phyloP scores from a whole-genome alignment of 2,329 filamentous ascomycete species.

The Lecanicillium sp. region DNA sequence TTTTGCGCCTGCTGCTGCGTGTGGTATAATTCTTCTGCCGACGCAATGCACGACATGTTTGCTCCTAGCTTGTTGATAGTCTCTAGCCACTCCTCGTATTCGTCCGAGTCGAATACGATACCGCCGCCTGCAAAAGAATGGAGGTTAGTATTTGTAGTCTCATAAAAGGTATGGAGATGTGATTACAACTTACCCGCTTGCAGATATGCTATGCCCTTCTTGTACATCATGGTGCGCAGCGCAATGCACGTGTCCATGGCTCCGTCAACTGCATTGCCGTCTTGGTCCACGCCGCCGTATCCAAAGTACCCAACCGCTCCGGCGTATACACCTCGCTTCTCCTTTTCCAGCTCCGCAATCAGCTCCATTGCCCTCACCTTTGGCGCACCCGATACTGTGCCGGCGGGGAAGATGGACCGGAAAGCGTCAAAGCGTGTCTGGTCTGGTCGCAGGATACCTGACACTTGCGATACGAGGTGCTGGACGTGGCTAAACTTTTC shows the following conservation, averaged over 20 bases:
- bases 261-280: conserved; percentile 60
- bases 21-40: conserved; percentile 63
- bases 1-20: conserved; percentile 21
- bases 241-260: conserved; percentile 84
- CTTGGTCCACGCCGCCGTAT: conserved; percentile 61
- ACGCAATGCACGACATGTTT: conserved; percentile 80
- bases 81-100: conserved; percentile 90
- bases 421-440: conserved; percentile 94
- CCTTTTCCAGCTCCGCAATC: conserved; percentile 85
- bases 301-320: conserved; percentile 97
- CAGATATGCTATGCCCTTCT: conserved; percentile 84
- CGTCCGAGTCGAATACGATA: conserved; percentile 91
- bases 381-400: conserved; percentile 89
- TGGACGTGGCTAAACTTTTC: conserved; percentile 96
- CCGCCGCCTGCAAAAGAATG: conserved; percentile 61
- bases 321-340: conserved; percentile 93
- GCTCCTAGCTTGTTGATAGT: conserved; percentile 89
- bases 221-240: conserved; percentile 87
- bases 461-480: conserved; percentile 93
- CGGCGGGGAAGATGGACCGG: conserved; percentile 91
- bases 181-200: conserved; percentile 58
- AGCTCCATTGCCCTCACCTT: conserved; percentile 97
- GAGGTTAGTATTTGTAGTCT: no score
- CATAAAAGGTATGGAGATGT: no score
- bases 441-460: conserved; percentile 71